phyloP scores from a whole-genome alignment of 2,329 filamentous ascomycete species.

The Ceratocystis harringtonii region DNA sequence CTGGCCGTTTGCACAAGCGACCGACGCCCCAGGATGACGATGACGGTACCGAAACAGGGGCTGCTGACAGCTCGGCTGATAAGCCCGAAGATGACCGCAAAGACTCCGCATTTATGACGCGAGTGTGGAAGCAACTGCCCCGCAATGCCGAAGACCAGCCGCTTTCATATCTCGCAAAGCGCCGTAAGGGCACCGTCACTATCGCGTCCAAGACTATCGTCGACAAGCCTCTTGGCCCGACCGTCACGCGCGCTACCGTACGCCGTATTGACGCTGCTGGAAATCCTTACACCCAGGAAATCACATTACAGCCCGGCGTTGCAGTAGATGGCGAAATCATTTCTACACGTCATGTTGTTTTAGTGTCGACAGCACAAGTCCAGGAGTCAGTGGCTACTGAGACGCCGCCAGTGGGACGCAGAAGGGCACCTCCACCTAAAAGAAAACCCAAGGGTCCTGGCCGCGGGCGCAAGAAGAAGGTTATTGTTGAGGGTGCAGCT shows the following conservation, averaged over 20 bases:
- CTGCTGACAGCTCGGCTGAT: slow-evolving; percentile 36
- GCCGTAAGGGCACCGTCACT: slow-evolving; percentile 45
- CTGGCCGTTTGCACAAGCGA: slow-evolving; percentile 60
- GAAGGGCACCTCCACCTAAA: slow-evolving; percentile 61
- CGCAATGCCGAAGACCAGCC: slow-evolving; percentile 40
- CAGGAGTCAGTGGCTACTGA: slow-evolving; percentile 35
- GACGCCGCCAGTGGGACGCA: slow-evolving; percentile 30
- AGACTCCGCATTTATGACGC: slow-evolving; percentile 38
- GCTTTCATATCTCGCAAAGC: slow-evolving; percentile 43
- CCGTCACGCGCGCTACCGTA: slow-evolving; percentile 63
- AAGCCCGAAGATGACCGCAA: slow-evolving; percentile 49
- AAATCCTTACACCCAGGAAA: slow-evolving; percentile 70
- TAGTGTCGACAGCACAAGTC: slow-evolving; percentile 42
- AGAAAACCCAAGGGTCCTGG: slow-evolving; percentile 57
- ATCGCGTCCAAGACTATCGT: slow-evolving; percentile 37
- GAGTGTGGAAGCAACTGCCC: slow-evolving; percentile 46
- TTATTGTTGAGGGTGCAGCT: slow-evolving; percentile 27
- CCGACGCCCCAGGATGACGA: slow-evolving; percentile 48
- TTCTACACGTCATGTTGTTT: slow-evolving; percentile 37
- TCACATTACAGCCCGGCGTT: slow-evolving; percentile 67
- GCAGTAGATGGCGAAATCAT: slow-evolving; percentile 69
- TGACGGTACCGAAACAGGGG: slow-evolving; percentile 39
- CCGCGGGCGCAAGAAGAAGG: slow-evolving; percentile 69
- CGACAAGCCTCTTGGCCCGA: slow-evolving; percentile 35
- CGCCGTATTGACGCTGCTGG: slow-evolving; percentile 63